These are phyloP conservation scores for Rhodotorula graminis DNA, from an alignment of 768 basidiomycete species.

Conservation along the genomic window DNA sequence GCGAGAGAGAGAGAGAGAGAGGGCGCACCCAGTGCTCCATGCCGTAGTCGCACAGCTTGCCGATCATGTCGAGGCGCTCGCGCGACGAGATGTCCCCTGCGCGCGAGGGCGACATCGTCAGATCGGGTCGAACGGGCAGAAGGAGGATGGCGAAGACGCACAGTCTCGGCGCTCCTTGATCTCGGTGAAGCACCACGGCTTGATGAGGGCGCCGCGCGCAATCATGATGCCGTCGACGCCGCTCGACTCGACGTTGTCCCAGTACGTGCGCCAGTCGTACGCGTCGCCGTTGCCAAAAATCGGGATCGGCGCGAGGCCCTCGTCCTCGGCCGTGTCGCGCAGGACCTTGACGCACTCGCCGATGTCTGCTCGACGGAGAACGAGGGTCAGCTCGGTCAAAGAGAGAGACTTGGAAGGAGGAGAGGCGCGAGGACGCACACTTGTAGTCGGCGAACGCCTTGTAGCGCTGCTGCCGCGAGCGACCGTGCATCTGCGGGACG, in stretches of 20 bases:
- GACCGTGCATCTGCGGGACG: slow-evolving; percentile 73
- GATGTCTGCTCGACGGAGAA: slow-evolving; percentile 11
- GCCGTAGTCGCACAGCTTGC: slow-evolving; percentile 64
- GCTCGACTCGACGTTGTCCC: slow-evolving; percentile 65
- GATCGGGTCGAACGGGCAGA: background rate
- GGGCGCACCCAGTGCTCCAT: slow-evolving; percentile 57
- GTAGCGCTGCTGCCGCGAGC: slow-evolving; percentile 91
- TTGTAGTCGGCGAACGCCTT: slow-evolving; percentile 88
- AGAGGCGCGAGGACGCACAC: slow-evolving; percentile 57
- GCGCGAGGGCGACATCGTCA: background rate
- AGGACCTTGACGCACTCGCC: slow-evolving; percentile 34
- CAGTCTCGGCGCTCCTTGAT: slow-evolving; percentile 86
- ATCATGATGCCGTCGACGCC: slow-evolving; percentile 96
- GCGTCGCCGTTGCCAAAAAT: slow-evolving; percentile 96
- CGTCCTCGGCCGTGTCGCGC: slow-evolving; percentile 42
- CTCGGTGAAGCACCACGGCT: slow-evolving; percentile 94
- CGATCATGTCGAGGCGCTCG: slow-evolving; percentile 42
- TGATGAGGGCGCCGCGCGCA: slow-evolving; percentile 88
- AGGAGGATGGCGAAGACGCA: slow-evolving; percentile 56
- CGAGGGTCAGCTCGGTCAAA: background rate
- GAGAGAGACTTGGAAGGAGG: too few species aligned
- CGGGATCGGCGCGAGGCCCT: slow-evolving; percentile 65
- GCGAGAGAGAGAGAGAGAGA: background rate
- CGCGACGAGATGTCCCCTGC: slow-evolving; percentile 41
- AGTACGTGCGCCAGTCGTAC: slow-evolving; percentile 80